phyloP scores from a whole-genome alignment of 371 early-diverging fungal genomes.

The Actinomucor elegans region DNA sequence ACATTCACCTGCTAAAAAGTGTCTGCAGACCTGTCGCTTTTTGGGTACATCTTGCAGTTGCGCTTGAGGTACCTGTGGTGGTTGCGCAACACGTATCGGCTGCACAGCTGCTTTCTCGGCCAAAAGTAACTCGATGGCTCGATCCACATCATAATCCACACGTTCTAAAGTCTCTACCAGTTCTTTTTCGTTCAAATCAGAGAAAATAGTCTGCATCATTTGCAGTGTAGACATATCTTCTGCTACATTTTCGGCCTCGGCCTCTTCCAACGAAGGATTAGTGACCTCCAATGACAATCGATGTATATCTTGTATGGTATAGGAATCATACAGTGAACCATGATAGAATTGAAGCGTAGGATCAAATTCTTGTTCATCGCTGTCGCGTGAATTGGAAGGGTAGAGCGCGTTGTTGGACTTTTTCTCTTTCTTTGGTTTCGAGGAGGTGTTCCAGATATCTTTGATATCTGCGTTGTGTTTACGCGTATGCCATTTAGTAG shows the following conservation, averaged over 20 bases:
- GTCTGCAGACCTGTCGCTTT: constrained; percentile 68
- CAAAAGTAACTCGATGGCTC: constrained; percentile 36
- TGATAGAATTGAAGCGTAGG: constrained; percentile 46
- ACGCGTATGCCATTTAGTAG: too few species aligned
- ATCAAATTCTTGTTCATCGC: constrained; percentile 45
- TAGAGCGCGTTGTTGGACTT: too few species aligned
- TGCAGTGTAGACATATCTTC: constrained; percentile 60
- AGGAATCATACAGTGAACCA: constrained; percentile 36
- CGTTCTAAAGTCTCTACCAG: constrained; percentile 42
- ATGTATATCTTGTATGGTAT: constrained; percentile 42
- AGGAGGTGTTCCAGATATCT: constrained; percentile 11
- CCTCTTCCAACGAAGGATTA: constrained; percentile 37
- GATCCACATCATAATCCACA: constrained; percentile 54
- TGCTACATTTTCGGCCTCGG: constrained; percentile 36
- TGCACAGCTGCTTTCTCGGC: constrained; percentile 1
- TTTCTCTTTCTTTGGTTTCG: too few species aligned
- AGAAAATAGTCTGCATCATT: constrained; percentile 55
- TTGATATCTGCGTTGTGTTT: not conserved
- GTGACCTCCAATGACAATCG: constrained; percentile 25
- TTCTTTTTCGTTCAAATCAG: constrained; percentile 46
- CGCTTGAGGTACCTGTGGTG: not conserved
- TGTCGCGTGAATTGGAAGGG: not conserved
- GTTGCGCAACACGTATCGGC: constrained; percentile 4
- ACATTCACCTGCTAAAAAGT: constrained; percentile 76
- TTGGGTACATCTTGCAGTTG: constrained; percentile 5